These are phyloP conservation scores for Huntiella savannae DNA, from an alignment of 2,329 filamentous ascomycete species.

Conservation along the genomic window DNA sequence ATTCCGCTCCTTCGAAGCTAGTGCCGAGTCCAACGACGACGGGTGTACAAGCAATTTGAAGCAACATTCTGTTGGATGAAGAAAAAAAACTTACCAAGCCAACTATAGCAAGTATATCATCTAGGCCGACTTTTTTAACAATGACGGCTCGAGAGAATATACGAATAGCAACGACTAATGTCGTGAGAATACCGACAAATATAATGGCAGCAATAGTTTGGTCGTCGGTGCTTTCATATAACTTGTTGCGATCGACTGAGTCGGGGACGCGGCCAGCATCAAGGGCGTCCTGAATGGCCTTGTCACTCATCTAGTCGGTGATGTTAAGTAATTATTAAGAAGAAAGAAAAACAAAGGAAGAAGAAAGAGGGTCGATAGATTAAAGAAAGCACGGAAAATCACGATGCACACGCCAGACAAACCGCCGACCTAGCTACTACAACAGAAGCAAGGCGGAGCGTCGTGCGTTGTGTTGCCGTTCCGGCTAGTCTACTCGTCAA, in stretches of 20 bases:
- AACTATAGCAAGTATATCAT: constrained; percentile 21
- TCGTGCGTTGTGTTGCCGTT: no score
- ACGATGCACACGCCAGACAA: no score
- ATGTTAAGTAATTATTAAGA: not conserved
- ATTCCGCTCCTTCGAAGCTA: no score
- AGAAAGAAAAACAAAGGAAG: not conserved
- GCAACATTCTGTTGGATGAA: not conserved
- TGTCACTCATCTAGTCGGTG: constrained; percentile 4
- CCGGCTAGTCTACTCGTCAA: no score
- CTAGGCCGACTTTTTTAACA: constrained; percentile 20
- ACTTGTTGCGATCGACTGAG: constrained; percentile 18
- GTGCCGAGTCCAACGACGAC: no score
- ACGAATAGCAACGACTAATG: constrained; percentile 19
- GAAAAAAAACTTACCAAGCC: constrained; percentile 18
- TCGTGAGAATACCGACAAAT: constrained; percentile 19
- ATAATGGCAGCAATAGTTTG: constrained; percentile 23
- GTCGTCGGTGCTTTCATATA: constrained; percentile 20
- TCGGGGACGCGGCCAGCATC: constrained; percentile 20
- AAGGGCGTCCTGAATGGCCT: constrained; percentile 16
- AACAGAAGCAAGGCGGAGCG: no score
- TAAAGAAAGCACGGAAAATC: not conserved
- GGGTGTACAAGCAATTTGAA: no score
- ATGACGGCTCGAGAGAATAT: constrained; percentile 20
- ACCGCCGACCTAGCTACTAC: no score
- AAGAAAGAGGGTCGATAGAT: not conserved